Conservation (phyloP, 2,329 filamentous ascomycete species). For the Byssoonygena ceratinophila region DNA sequence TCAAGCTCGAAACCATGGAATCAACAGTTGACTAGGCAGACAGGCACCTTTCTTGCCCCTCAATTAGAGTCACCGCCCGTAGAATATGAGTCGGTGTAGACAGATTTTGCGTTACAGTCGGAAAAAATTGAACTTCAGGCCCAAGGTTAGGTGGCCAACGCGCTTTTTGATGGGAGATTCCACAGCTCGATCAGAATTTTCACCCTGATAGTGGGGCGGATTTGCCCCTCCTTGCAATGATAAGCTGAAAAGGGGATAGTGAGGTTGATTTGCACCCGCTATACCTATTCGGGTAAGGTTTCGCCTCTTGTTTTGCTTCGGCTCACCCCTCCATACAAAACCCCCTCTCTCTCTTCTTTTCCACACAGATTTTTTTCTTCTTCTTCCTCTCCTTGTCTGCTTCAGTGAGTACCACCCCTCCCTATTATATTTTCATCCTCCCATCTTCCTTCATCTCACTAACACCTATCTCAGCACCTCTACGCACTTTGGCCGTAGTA, state of each 20-base stretch:
- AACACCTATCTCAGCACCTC: slow-evolving; percentile 36
- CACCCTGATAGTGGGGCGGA: slow-evolving; percentile 25
- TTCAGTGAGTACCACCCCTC: slow-evolving; percentile 35
- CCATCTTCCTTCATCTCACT: slow-evolving; percentile 21
- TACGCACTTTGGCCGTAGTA: slow-evolving; percentile 42
- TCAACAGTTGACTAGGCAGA: not conserved
- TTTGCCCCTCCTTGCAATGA: slow-evolving; percentile 21
- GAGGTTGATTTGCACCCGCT: not conserved
- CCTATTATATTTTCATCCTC: slow-evolving; percentile 19
- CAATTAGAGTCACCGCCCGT: not conserved
- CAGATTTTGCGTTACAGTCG: not conserved
- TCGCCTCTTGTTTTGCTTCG: slow-evolving; percentile 20
- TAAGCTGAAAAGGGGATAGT: slow-evolving; percentile 16
- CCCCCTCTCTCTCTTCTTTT: slow-evolving; percentile 33
- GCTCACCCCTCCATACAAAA: slow-evolving; percentile 41
- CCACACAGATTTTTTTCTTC: slow-evolving; percentile 25
- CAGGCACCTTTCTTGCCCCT: not conserved
- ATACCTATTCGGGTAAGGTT: slow-evolving; percentile 22
- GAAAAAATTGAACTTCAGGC: not conserved
- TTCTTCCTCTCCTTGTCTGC: slow-evolving; percentile 33
- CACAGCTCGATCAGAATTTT: slow-evolving; percentile 13
- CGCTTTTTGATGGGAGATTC: not conserved
- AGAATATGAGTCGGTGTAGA: slow-evolving; percentile 1
- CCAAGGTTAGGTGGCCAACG: slow-evolving; percentile 2
- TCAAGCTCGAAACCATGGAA: not conserved